Evolutionary conservation across 495 filamentous ascomycete genomes (phyloP).

Genomic region (Massariosphaeria phaeospora): DNA sequence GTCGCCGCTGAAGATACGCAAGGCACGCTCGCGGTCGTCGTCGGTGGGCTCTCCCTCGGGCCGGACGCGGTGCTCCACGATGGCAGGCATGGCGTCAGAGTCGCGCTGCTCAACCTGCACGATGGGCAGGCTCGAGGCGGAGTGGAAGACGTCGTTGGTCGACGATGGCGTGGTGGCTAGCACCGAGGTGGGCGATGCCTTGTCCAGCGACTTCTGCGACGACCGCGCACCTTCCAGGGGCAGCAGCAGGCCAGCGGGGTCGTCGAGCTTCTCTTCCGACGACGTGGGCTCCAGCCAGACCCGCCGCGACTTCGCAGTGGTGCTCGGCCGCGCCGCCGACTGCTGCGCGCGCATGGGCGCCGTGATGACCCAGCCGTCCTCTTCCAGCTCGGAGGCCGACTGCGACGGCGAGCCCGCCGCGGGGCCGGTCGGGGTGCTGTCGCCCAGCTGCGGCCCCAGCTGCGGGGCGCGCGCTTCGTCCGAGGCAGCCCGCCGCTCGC

Average conservation of each 20-base stretch:
- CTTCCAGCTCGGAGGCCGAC: slow-evolving; percentile 28
- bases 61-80: slow-evolving; percentile 6
- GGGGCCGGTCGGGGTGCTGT: neutral
- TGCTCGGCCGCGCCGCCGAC: slow-evolving; percentile 5
- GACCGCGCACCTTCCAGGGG: slow-evolving; percentile 41
- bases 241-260: slow-evolving; percentile 39
- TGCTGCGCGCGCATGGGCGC: slow-evolving; percentile 15
- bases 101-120: slow-evolving; percentile 44
- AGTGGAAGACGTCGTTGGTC: slow-evolving; percentile 44
- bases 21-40: slow-evolving; percentile 69
- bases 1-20: slow-evolving; percentile 79
- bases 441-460: slow-evolving; percentile 15
- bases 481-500: slow-evolving; percentile 12
- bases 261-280: slow-evolving; percentile 44
- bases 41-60: slow-evolving; percentile 46
- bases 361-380: slow-evolving; percentile 37
- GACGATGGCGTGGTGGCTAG: slow-evolving; percentile 39
- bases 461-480: slow-evolving; percentile 19
- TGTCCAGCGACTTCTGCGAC: slow-evolving; percentile 25
- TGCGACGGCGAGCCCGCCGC: slow-evolving; percentile 11
- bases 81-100: slow-evolving; percentile 28
- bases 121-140: slow-evolving; percentile 48
- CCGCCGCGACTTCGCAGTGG: slow-evolving; percentile 31
- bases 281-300: slow-evolving; percentile 41
- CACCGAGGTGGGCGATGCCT: slow-evolving; percentile 28